phyloP scores from a whole-genome alignment of 768 basidiomycete genomes.

The Naganishia friedmannii region DNA sequence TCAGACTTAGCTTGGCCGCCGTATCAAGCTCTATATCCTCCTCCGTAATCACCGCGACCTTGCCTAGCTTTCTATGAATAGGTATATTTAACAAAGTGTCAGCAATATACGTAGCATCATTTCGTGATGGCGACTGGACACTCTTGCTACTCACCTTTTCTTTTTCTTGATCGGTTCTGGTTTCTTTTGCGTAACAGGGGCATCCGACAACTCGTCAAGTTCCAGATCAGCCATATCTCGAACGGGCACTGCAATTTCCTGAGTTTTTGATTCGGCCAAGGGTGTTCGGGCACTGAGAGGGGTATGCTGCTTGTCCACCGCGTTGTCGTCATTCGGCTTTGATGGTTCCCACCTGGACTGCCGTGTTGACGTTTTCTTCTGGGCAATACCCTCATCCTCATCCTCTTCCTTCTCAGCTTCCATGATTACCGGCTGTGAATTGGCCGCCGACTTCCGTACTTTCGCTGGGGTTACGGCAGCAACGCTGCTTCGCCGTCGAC shows the following conservation, averaged over 20 bases:
- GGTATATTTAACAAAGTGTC: background rate
- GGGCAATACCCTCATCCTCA: background rate
- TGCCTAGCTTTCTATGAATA: slow-evolving; percentile 26
- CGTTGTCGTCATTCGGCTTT: background rate
- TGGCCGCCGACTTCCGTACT: slow-evolving; percentile 29
- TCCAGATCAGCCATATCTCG: background rate
- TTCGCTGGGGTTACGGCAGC: background rate
- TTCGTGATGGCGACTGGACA: no score
- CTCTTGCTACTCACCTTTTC: slow-evolving; percentile 24
- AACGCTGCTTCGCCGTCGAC: slow-evolving; percentile 26
- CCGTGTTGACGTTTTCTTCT: background rate
- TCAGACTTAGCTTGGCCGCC: slow-evolving; percentile 9
- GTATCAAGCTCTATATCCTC: slow-evolving; percentile 23
- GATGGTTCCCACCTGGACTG: background rate
- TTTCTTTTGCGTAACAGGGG: background rate
- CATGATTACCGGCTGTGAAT: background rate
- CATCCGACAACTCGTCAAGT: background rate
- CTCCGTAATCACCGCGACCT: slow-evolving; percentile 20
- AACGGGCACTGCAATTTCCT: background rate
- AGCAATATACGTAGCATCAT: no score
- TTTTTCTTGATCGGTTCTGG: slow-evolving; percentile 23
- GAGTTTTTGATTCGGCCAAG: background rate
- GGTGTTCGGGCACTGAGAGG: background rate
- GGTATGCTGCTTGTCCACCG: background rate
- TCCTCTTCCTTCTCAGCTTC: slow-evolving; percentile 3